Conservation (phyloP, 305 asterid genomes). For the Solanum hybrid region DNA sequence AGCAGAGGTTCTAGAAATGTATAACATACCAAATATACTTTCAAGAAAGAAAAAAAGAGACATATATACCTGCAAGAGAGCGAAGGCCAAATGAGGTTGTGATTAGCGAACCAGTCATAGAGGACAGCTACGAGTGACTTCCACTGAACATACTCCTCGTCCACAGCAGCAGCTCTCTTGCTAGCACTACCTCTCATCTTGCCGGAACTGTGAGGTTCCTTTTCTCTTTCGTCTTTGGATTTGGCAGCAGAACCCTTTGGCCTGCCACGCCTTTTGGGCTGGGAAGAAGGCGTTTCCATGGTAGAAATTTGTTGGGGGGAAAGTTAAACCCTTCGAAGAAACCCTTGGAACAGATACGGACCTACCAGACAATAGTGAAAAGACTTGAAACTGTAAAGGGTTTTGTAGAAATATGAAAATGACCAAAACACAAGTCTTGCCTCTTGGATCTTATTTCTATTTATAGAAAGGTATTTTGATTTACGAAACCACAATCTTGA, state of each 20-base stretch:
- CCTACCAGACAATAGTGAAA: background rate
- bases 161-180: constrained; percentile 40
- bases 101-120: constrained; percentile 70
- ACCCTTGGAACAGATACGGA: background rate
- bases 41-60: background rate
- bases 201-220: constrained; percentile 26
- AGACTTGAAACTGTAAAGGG: background rate
- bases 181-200: constrained; percentile 36
- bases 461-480: background rate
- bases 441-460: background rate
- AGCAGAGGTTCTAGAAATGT: background rate
- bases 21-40: background rate
- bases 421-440: background rate
- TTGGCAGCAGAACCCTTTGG: constrained; percentile 61
- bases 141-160: constrained; percentile 81
- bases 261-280: constrained; percentile 82
- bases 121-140: constrained; percentile 76
- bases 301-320: constrained; percentile 1
- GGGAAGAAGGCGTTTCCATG: constrained; percentile 34
- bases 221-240: constrained; percentile 51
- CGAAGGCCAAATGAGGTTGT: constrained; percentile 44
- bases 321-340: constrained; percentile 8
- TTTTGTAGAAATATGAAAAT: background rate
- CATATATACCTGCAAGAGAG: constrained; percentile 34
- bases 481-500: background rate